Conservation (phyloP, 345 rosid genomes). For the Noccaea bulbosa region DNA sequence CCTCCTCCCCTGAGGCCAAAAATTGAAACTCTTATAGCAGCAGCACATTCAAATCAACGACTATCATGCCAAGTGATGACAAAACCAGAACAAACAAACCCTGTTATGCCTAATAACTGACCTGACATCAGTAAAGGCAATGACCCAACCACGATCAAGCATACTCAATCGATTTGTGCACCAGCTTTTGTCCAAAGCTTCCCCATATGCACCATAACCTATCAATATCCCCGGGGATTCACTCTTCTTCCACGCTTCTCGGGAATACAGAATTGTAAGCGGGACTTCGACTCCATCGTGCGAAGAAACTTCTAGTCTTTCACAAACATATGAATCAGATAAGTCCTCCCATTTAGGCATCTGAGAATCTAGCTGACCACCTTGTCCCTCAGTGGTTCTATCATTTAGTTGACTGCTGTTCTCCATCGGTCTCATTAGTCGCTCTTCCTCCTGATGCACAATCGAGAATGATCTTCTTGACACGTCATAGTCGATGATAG, state of each 20-base stretch:
- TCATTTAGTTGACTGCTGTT: slow-evolving; percentile 13
- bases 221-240: slow-evolving; percentile 72
- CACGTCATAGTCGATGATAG: slow-evolving; percentile 82
- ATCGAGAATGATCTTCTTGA: slow-evolving; percentile 55
- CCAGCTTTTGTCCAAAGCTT: slow-evolving; percentile 83
- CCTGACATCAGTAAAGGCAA: slow-evolving; percentile 97
- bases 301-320: slow-evolving; percentile 69
- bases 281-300: slow-evolving; percentile 78
- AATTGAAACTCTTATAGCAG: slow-evolving; percentile 23
- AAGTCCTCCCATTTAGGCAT: slow-evolving; percentile 54
- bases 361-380: slow-evolving; percentile 31
- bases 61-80: slow-evolving; percentile 1
- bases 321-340: slow-evolving; percentile 64
- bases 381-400: slow-evolving; percentile 32
- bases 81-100: neutral
- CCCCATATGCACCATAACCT: slow-evolving; percentile 94
- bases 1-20: slow-evolving; percentile 58
- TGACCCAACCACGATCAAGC: slow-evolving; percentile 93
- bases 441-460: slow-evolving; percentile 62
- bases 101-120: slow-evolving; percentile 42
- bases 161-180: slow-evolving; percentile 70
- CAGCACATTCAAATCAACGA: slow-evolving; percentile 19
- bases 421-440: neutral
- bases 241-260: slow-evolving; percentile 58
- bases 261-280: slow-evolving; percentile 76